Conservation (phyloP, 495 filamentous ascomycete genomes). For the Lichenothelia convexa region DNA sequence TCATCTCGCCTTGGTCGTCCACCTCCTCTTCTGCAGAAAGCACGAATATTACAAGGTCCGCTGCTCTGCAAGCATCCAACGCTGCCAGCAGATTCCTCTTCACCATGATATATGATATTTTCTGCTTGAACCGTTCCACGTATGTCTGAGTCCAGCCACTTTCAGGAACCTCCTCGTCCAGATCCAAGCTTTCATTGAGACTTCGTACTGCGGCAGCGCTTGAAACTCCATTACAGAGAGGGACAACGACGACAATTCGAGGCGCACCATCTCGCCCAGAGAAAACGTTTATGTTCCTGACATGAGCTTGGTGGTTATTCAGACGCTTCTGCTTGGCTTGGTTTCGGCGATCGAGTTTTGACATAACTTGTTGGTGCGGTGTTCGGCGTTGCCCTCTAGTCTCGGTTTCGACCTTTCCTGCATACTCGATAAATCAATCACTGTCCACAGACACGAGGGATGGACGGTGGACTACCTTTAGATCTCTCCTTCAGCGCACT, state of each 20-base stretch:
- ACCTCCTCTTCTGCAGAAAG: constrained; percentile 68
- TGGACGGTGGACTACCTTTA: constrained; percentile 42
- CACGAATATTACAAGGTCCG: constrained; percentile 76
- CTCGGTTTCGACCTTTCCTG: constrained; percentile 42
- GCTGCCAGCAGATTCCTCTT: constrained; percentile 51
- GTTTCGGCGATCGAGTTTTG: constrained; percentile 85
- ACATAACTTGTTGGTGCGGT: constrained; percentile 89
- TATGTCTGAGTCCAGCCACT: constrained; percentile 42
- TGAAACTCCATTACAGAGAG: constrained; percentile 56
- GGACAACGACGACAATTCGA: constrained; percentile 78
- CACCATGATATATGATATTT: constrained; percentile 61
- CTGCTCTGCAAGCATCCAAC: constrained; percentile 70
- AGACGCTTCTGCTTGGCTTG: constrained; percentile 74
- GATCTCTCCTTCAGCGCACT: constrained; percentile 57
- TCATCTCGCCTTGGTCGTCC: constrained; percentile 59
- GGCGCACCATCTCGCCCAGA: constrained; percentile 69
- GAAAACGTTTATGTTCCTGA: constrained; percentile 61
- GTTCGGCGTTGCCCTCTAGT: constrained; percentile 56
- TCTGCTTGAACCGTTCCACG: constrained; percentile 85
- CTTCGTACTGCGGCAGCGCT: constrained; percentile 42
- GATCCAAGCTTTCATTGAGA: constrained; percentile 63
- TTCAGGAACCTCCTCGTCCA: constrained; percentile 43
- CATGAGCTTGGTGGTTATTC: constrained; percentile 61
- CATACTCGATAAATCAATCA: not conserved
- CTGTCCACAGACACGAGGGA: not conserved